Percentiles rank a stretch among this genome's conserved stretches.
Conservation (phyloP, 2,329 filamentous ascomycete genomes). For the Myriosclerotinia duriaeana region DNA sequence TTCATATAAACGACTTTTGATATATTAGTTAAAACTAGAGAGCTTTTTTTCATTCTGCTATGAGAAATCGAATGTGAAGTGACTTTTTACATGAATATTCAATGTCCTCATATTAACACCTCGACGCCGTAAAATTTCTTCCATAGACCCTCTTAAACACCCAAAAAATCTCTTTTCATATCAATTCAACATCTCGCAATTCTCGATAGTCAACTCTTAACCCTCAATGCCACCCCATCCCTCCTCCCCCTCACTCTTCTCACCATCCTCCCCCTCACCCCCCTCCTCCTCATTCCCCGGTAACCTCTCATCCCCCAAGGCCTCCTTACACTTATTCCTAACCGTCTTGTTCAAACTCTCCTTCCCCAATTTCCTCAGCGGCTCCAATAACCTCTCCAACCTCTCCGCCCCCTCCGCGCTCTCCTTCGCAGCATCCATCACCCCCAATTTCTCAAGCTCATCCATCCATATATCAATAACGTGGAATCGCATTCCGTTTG, state of each 20-base stretch:
- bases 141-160: slow-evolving; percentile 6
- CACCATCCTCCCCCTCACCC: neutral
- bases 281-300: slow-evolving; percentile 54
- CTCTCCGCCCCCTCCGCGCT: slow-evolving; percentile 42
- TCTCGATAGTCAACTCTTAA: slow-evolving; percentile 29
- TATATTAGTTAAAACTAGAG: slow-evolving; percentile 23
- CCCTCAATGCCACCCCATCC: slow-evolving; percentile 41
- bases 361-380: slow-evolving; percentile 46
- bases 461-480: slow-evolving; percentile 89
- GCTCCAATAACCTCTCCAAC: slow-evolving; percentile 45
- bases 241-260: slow-evolving; percentile 30
- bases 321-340: slow-evolving; percentile 66
- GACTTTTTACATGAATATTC: slow-evolving; percentile 17
- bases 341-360: slow-evolving; percentile 69
- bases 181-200: neutral
- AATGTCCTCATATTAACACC: slow-evolving; percentile 23
- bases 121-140: slow-evolving; percentile 16
- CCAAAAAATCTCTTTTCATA: slow-evolving; percentile 5
- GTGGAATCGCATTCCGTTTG: slow-evolving; percentile 83
- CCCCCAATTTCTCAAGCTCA: slow-evolving; percentile 72
- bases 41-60: slow-evolving; percentile 1
- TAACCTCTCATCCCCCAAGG: slow-evolving; percentile 71
- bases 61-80: neutral
- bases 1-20: slow-evolving; percentile 11
- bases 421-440: slow-evolving; percentile 45